Base-by-base conservation (phyloP, 768 basidiomycete genomes). In the Lyophyllum atratum region DNA sequence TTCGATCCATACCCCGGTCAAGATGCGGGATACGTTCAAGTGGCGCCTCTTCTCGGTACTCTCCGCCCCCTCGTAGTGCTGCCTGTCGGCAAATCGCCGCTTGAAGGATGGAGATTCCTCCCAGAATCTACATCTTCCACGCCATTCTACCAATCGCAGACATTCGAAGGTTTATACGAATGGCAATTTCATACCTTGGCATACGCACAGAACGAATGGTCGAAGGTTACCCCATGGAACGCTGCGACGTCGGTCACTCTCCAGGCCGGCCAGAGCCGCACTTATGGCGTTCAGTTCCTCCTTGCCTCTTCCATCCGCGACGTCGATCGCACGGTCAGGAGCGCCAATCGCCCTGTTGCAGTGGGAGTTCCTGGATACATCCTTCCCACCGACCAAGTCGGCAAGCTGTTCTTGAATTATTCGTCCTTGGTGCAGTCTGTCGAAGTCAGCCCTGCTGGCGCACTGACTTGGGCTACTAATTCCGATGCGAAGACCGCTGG, bases 71-170 rank as follows among this genome's bases (percentile, higher is more conserved):
- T 85, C 11, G 72, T 83, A 17, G 80, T 84, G 3, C 62, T 76
- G 6, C 81, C 82, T 0, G 76, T 74, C 21, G 75, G 71, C 0
- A 67, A 72, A 43, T 77, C 77, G 8, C 82, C 83, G n/a, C 67
- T 85, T 19, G 83, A 85, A 66, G 83, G 82, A 24, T 85, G 82
- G 82, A 72, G 82, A 29, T 84, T 83, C 65, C 76, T 85, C 50
- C 74, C 78, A 2, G 82, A 83, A 63, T 73, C 75, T 21, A 82
- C 81, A 0, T 69, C 74, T 3, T 72, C 67, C 1, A 59, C 76
- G 1, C 79, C 80, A 1, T 79, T 69, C 55, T 85, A 85, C 60
- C 82, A 84, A 60, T 83, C 81, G 1, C 83, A 85, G 63, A 85
- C 83, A 0, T 85, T 85, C 61, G 83, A 85, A 61, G 83, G 76